A percentile compares a stretch with the other conserved stretches of the same genome.
Conservation (phyloP, 768 basidiomycete species). For the Lanmaoa pseudosensibilis region DNA sequence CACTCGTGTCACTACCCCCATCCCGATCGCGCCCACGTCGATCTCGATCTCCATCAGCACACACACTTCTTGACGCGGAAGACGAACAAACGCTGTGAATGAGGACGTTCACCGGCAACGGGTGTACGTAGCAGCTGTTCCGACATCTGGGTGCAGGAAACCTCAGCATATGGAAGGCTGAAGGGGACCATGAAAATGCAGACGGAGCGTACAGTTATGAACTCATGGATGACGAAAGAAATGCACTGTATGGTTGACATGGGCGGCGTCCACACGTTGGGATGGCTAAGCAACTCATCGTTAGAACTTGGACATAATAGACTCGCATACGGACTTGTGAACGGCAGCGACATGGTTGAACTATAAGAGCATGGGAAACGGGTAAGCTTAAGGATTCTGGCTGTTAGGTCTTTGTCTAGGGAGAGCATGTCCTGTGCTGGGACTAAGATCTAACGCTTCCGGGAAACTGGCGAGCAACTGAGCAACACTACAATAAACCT, state of each 20-base stretch:
- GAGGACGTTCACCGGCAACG: background rate
- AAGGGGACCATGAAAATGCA: background rate
- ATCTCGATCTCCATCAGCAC: background rate
- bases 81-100: background rate
- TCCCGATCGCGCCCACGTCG: background rate
- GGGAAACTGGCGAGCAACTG: background rate
- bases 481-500: no score
- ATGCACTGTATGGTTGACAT: background rate
- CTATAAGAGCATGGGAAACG: no score
- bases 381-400: no score
- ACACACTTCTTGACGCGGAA: background rate
- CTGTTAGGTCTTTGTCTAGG: background rate
- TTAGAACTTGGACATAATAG: background rate
- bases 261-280: background rate
- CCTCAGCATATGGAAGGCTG: background rate
- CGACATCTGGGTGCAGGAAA: background rate
- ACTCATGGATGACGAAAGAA: background rate
- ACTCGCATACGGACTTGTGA: background rate
- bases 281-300: no score
- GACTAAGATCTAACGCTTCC: background rate
- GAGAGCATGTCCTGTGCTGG: background rate
- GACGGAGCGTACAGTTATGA: background rate
- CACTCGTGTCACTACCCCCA: background rate
- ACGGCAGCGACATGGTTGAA: background rate
- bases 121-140: no score